Evolutionary conservation across 768 basidiomycete species (phyloP), one percentile per base, ranked within the genome.

Genomic region (Podaxis sp.): DNA sequence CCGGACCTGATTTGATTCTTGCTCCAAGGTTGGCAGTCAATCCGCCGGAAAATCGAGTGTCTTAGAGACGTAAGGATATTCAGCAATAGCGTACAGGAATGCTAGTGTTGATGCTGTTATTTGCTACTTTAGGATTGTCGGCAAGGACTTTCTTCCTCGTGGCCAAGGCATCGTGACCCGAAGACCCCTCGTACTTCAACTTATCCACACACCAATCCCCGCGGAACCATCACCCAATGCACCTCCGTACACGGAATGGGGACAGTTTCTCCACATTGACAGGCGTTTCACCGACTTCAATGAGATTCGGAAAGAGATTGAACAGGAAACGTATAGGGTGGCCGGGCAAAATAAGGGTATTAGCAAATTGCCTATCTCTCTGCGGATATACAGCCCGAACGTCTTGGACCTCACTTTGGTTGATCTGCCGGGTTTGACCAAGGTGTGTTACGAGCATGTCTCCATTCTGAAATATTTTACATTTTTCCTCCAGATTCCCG

Each of bases 291-390:
- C 94, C n/a, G 96, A 99, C 72, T 99, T 96, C 70, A 80, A 84
- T 51, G 96, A 99, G 69, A 91, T 99, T 66, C 84, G 96, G 44
- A 91, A 89, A 67, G 97, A 99, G 79, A 99, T 99, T 63, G 97
- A 99, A 75, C 90, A 93, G 72, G 97, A 99, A 80, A 99, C 97
- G 1, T 95, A 89, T 74, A 82, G 97, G 49, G 96, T 99, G 17
- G 97, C 97, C 0, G 97, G 97, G 0, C 96, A 98, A 80, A 99
- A 99, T 76, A 99, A 99, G 77, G 97, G 97, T 51, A 90, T 99
- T 63, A 96, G 94, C 78, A 95, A 96, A 73, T 75, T 97, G 52
- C 96, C 96, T 1, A 99, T 99, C 70, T 93, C 95, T 63, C 82
- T 99, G 52, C 86, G 94, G 73, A 97, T 99, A 79, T 96, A 91